A percentile compares a stretch with the other conserved stretches of the same genome.
Evolutionary conservation across 768 basidiomycete species (phyloP).

Genomic region (Lenzites betulinus): DNA sequence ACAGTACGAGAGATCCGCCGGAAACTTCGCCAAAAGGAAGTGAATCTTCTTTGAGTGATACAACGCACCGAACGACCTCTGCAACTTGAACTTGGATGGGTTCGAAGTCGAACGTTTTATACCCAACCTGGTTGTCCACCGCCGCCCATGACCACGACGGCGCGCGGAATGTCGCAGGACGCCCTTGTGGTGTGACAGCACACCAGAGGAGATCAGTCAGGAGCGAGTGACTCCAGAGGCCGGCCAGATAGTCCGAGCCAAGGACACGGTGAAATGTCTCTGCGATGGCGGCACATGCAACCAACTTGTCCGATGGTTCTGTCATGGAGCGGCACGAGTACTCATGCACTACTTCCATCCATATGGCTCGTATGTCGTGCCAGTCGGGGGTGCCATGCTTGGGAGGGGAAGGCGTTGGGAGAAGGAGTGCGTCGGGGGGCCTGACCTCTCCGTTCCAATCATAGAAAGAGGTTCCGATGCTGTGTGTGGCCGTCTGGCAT

Average conservation of each 20-base stretch:
- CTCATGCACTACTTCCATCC: conserved; percentile 2
- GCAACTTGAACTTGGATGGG: neutral
- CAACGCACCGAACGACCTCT: neutral
- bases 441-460: neutral
- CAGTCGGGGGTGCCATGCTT: neutral
- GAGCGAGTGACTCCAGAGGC: conserved; percentile 9
- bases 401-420: neutral
- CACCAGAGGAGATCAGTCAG: conserved; percentile 7
- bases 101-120: too few relatives aligned
- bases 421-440: neutral
- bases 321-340: conserved; percentile 6
- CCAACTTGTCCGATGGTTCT: conserved; percentile 13
- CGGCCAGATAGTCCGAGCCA: conserved; percentile 11
- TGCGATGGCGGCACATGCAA: conserved; percentile 12
- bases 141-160: conserved; percentile 20
- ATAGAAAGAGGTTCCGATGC: neutral
- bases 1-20: neutral
- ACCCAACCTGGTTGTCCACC: conserved; percentile 1
- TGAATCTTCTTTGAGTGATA: neutral
- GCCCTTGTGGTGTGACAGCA: neutral
- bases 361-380: neutral
- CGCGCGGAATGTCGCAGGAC: neutral
- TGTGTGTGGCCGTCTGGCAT: conserved; percentile 2
- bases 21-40: conserved; percentile 8
- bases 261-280: conserved; percentile 10